Conservation (phyloP, 2,329 filamentous ascomycete species). For the Alternaria longipes region DNA sequence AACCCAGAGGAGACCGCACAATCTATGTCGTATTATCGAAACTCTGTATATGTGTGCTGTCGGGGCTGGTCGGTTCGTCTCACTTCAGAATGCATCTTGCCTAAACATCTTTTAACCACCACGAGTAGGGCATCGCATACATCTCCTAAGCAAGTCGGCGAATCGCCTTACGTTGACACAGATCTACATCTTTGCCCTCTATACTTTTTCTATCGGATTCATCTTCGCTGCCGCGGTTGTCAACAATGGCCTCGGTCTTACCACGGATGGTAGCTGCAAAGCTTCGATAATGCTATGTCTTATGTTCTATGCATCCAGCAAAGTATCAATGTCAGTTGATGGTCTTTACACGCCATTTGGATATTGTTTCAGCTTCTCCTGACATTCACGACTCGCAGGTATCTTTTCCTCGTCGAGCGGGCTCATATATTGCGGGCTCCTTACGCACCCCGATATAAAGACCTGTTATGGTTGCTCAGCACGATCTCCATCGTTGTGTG, state of each 20-base stretch:
- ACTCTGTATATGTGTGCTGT: conserved; percentile 5
- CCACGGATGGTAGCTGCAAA: conserved; percentile 38
- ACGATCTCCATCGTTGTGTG: conserved; percentile 37
- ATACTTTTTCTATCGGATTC: conserved; percentile 48
- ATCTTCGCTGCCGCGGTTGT: conserved; percentile 47
- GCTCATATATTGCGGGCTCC: conserved; percentile 51
- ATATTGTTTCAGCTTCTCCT: fast-evolving
- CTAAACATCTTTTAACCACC: not conserved
- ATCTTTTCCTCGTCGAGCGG: conserved; percentile 55
- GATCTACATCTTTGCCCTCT: conserved; percentile 47
- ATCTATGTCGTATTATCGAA: conserved; percentile 7
- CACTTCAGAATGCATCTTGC: not conserved
- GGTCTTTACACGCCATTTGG: fast-evolving
- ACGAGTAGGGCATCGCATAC: conserved; percentile 29
- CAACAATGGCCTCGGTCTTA: conserved; percentile 43
- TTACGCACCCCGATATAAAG: conserved; percentile 40
- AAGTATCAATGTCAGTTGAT: conserved; percentile 23
- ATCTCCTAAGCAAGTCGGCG: conserved; percentile 4
- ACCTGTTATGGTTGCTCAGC: conserved; percentile 49
- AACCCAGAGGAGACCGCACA: not conserved
- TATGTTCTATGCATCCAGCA: conserved; percentile 37
- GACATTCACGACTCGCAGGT: conserved; percentile 28
- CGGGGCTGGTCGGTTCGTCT: conserved; percentile 6
- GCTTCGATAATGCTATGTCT: conserved; percentile 51
- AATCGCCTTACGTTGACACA: conserved; percentile 28